Base-by-base conservation (phyloP, 2,329 filamentous ascomycete genomes). In the Mollisiaceae sp. region DNA sequence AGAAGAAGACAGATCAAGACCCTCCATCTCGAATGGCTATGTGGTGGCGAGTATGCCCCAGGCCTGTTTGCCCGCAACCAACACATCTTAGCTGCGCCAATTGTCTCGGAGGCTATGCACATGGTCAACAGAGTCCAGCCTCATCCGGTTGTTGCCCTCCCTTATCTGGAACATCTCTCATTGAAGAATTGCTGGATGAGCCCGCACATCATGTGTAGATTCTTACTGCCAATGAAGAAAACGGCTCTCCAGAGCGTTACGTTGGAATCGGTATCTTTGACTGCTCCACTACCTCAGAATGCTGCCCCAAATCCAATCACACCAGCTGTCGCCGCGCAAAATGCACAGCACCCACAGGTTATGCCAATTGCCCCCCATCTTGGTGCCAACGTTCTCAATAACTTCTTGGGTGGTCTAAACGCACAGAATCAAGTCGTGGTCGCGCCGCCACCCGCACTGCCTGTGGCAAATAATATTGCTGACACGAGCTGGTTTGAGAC, bases 181-280 rank as follows among this genome's bases (percentile, higher is more conserved):
- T 78, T 92, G 9, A 86, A 86, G 70, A 92, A 92, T 71, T 91
- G 89, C 77, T 92, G 89, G 88, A 79, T 87, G 14, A 83, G 84
- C 2, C 89, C 89, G 0, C 79, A 83, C 47, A 80, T 87, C 1
- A 79, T 91, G 38, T 72, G 82, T 38, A 78, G 81, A 12, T 80
- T 88, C 60, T 77, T 88, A 65, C 77, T 78, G 2, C 74, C 76
- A 4, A 84, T 88, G 75, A 79, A 81, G 22, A 73, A 77, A 5
- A 74, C 77, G 8, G 79, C 75, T 1, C 75, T 91, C 14, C 79
- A 83, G 67, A 82, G 81, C 22, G 74, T 92, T 18, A 82, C 82
- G 9, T 77, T 92, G 1, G 83, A 90, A 69, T 89, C 87, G 0
- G 86, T 91, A 0, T 92, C 89, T 8, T 77, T 91, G 45, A 87